Base-by-base conservation (phyloP, 257 asterid species). In the Rauvolfia tetraphylla region DNA sequence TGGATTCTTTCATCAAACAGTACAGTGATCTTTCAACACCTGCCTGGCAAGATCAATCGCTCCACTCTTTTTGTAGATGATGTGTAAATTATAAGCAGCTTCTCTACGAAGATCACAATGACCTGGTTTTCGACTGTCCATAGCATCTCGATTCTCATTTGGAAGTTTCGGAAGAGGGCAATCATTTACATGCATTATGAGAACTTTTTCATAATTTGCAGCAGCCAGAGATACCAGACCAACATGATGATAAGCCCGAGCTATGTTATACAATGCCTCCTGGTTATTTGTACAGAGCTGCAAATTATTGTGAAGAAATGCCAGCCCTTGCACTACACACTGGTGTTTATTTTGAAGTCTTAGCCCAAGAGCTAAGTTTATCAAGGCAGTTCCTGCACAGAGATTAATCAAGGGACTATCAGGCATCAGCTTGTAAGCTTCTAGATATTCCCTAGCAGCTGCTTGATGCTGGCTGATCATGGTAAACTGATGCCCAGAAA, bases 341-440 rank as follows among this genome's bases (percentile, higher is more conserved):
- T 93, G 97, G 78, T 93, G 98, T 85, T 93, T 93, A 88, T 89
- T 93, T 69, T 90, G 88, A 77, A 93, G 92, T 81, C 98, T 81
- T 78, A 77, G 83, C 80, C 93, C 96, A 46, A 91, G 88, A 76
- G 95, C 90, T 82, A 93, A 86, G 80, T 93, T 93, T 77, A 93
- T 88, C 83, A 93, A 83, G 68, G 97, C 88, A 48, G 95, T 90
- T 82, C 98, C 97, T 7, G 68, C 95, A 58, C 96, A 91, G 49
- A 93, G 96, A 85, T 93, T 93, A 78, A 93, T 84, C 84, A 91
- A 84, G 81, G 93, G 92, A 87, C 70, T 79, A 62, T 89, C 92
- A 1, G 97, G 93, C 94, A 85, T 88, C 83, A 86, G 81, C 79
- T 86, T 93, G 79, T 86, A 81, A 72, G 98, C 96, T 81, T 91